A percentile compares a stretch with the other conserved stretches of the same genome.
Evolutionary conservation across 129 eudicot genomes (phyloP).

Genomic region (Flaveria ramosissima): DNA sequence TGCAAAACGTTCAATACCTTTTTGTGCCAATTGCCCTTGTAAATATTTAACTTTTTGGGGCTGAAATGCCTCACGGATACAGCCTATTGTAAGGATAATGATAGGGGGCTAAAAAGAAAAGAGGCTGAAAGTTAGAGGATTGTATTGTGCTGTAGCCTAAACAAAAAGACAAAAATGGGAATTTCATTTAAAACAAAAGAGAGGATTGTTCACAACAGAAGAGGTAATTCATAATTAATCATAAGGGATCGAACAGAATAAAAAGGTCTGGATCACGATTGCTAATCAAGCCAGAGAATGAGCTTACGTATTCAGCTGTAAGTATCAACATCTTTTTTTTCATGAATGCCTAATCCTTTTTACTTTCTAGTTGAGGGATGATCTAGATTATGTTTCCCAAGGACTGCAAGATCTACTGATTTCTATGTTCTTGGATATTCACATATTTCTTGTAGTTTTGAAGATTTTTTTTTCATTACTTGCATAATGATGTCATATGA

Average conservation of each 20-base stretch:
- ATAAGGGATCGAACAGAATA: neutral
- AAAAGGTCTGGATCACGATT: conserved; percentile 3
- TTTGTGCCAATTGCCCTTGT: neutral
- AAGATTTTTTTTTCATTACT: neutral
- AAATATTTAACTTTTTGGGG: neutral
- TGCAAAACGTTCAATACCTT: neutral
- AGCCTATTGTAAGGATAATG: neutral
- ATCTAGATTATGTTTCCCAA: neutral
- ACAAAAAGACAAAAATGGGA: conserved; percentile 6
- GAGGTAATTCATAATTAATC: neutral
- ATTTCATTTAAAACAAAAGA: neutral
- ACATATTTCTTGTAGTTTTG: neutral
- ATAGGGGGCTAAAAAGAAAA: neutral
- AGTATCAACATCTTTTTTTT: neutral
- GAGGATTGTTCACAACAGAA: neutral
- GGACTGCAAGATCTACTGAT: neutral
- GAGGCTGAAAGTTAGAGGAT: neutral
- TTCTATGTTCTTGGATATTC: neutral
- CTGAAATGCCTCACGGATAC: neutral
- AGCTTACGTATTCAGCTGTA: neutral
- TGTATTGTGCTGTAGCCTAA: neutral
- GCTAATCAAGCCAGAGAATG: neutral
- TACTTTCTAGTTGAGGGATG: neutral
- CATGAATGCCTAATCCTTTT: neutral
- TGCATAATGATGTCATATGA: conserved; percentile 3